Conservation (phyloP, 257 asterid genomes). For the Gynochthodes officinalis region DNA sequence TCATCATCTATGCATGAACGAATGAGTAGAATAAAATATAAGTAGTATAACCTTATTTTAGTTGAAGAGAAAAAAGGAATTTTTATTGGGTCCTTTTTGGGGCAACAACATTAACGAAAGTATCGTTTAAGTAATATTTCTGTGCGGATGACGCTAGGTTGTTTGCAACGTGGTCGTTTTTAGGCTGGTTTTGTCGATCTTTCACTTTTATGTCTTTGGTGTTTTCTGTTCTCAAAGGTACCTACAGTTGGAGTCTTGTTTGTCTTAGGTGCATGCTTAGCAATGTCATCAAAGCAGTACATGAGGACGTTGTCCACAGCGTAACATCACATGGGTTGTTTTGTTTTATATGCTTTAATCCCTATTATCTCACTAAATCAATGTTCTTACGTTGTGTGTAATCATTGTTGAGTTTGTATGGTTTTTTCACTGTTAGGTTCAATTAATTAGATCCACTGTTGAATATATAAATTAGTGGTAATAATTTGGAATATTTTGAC, state of each 20-base stretch:
- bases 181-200: background rate
- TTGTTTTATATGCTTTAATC: slow-evolving; percentile 18
- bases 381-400: slow-evolving; percentile 14
- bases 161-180: background rate
- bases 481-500: background rate
- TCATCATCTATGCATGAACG: too few relatives aligned
- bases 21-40: background rate
- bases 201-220: too few relatives aligned
- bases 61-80: background rate
- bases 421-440: background rate
- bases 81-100: background rate
- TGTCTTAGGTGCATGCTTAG: slow-evolving; percentile 13
- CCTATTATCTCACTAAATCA: slow-evolving; percentile 21
- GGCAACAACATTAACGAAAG: background rate
- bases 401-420: slow-evolving; percentile 14
- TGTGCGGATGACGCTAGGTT: background rate
- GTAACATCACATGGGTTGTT: slow-evolving; percentile 47
- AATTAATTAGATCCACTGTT: background rate
- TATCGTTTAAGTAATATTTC: background rate
- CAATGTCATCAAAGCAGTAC: slow-evolving; percentile 19
- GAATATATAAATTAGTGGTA: slow-evolving; percentile 3
- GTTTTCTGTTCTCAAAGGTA: too few relatives aligned
- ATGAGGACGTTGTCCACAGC: slow-evolving; percentile 21
- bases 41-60: too few relatives aligned
- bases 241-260: slow-evolving; percentile 2